Conservation (phyloP, 1,284 basidiomycete species). For the Fistulinella cinereoalba region DNA sequence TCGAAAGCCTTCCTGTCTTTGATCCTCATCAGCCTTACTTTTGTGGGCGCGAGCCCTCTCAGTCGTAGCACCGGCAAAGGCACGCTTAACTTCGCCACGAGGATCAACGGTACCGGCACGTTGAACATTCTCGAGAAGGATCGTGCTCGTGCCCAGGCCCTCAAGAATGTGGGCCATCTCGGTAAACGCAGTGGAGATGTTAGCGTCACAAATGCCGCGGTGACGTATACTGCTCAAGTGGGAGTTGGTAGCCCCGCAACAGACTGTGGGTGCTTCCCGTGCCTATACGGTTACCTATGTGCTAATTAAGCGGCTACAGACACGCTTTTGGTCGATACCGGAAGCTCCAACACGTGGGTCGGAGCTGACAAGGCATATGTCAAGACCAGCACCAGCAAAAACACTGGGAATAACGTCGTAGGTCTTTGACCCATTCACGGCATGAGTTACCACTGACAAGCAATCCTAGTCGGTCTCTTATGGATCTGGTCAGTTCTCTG, state of each 20-base stretch:
- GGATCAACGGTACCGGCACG: too few species aligned
- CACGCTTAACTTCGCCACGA: slow-evolving; percentile 16
- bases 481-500: slow-evolving; percentile 51
- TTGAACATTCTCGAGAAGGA: slow-evolving; percentile 1
- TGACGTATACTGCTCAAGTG: slow-evolving; percentile 37
- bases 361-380: slow-evolving; percentile 39
- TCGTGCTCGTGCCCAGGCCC: not conserved
- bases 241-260: slow-evolving; percentile 47
- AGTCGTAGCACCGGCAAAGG: slow-evolving; percentile 9
- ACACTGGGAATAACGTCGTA: slow-evolving; percentile 43
- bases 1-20: slow-evolving; percentile 11
- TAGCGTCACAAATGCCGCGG: slow-evolving; percentile 11
- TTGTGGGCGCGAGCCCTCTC: slow-evolving; percentile 15
- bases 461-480: slow-evolving; percentile 41
- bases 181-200: slow-evolving; percentile 8
- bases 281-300: too few species aligned
- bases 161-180: not conserved
- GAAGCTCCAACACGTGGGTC: slow-evolving; percentile 40
- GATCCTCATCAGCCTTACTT: slow-evolving; percentile 10
- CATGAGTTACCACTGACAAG: not conserved
- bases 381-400: slow-evolving; percentile 41
- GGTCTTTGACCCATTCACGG: not conserved
- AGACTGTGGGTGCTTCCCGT: slow-evolving; percentile 34
- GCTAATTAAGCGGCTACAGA: slow-evolving; percentile 7
- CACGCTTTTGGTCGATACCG: slow-evolving; percentile 31